Conservation (phyloP, 257 asterid genomes). For the Pogostemon cablin region DNA sequence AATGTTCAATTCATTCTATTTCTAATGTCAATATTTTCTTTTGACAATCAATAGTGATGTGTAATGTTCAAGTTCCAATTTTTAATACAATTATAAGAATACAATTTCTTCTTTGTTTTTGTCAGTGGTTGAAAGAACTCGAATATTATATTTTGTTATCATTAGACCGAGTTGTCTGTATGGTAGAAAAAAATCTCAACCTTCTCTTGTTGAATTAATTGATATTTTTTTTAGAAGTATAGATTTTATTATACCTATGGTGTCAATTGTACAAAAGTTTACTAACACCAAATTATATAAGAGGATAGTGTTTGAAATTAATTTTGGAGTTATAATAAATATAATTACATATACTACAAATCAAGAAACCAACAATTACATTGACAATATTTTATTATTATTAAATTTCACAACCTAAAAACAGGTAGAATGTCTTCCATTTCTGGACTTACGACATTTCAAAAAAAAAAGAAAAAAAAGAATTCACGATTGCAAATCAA, state of each 20-base stretch:
- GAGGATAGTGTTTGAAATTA: too few species aligned
- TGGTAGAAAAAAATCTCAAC: too few species aligned
- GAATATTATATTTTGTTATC: too few species aligned
- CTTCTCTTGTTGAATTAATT: too few species aligned
- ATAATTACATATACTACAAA: constrained; percentile 14
- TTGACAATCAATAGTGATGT: not conserved
- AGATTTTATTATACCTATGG: too few species aligned
- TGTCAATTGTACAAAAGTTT: too few species aligned
- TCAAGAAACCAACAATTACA: constrained; percentile 18
- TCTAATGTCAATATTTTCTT: not conserved
- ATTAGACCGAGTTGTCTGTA: too few species aligned
- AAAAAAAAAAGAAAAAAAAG: not conserved
- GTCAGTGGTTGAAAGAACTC: too few species aligned
- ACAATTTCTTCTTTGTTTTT: not conserved
- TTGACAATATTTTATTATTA: not conserved
- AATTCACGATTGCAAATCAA: not conserved
- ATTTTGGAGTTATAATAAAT: too few species aligned
- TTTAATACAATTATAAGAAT: not conserved
- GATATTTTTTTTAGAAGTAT: too few species aligned
- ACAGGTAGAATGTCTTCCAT: constrained; percentile 12
- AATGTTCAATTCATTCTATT: not conserved
- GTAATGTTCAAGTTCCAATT: not conserved
- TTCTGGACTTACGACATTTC: not conserved
- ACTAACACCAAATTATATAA: too few species aligned
- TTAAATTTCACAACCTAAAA: constrained; percentile 29